Percentiles rank a stretch among this genome's conserved stretches.
These are phyloP conservation scores for Yamadazyma philogaea DNA, from an alignment of 805 yeast species.

Conservation along the genomic window DNA sequence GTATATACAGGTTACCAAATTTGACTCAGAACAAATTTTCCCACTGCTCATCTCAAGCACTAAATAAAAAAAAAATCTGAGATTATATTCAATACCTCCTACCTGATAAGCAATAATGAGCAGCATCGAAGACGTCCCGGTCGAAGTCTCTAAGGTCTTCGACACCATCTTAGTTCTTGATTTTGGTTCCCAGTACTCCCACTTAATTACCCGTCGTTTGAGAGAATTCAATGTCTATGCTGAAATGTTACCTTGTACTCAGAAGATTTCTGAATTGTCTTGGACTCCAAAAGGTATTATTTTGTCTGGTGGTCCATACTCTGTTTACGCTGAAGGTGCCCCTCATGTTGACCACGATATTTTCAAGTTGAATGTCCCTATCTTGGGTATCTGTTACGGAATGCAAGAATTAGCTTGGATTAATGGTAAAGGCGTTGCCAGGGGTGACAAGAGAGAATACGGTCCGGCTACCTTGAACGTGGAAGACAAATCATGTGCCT, in stretches of 20 bases:
- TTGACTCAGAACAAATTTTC: conserved; percentile 5
- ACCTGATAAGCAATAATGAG: conserved; percentile 3
- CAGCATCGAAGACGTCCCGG: conserved; percentile 32
- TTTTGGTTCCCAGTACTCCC: conserved; percentile 98
- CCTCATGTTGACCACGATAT: conserved; percentile 97
- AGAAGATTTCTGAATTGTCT: conserved; percentile 83
- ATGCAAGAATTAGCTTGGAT: conserved; percentile 99
- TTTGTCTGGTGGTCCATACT: conserved; percentile 96
- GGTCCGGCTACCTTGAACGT: conserved; percentile 92
- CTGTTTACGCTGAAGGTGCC: conserved; percentile 91
- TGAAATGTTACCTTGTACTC: conserved; percentile 99
- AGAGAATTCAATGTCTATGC: conserved; percentile 98
- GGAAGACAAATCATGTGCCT: conserved; percentile 59
- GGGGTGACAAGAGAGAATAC: conserved; percentile 97
- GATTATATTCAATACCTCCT: conserved; percentile 3
- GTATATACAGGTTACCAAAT: background rate
- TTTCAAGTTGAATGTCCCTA: conserved; percentile 88
- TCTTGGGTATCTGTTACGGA: conserved; percentile 97
- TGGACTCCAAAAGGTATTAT: conserved; percentile 98
- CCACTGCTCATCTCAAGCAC: conserved; percentile 7
- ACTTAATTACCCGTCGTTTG: conserved; percentile 91
- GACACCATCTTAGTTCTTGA: conserved; percentile 97
- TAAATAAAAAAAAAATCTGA: conserved; percentile 2
- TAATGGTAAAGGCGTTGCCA: conserved; percentile 87
- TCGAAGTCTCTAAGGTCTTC: conserved; percentile 80